Percentiles rank a stretch among this genome's conserved stretches.
Conservation (phyloP, 2,329 filamentous ascomycete species). For the Aspergillus nomiae region DNA sequence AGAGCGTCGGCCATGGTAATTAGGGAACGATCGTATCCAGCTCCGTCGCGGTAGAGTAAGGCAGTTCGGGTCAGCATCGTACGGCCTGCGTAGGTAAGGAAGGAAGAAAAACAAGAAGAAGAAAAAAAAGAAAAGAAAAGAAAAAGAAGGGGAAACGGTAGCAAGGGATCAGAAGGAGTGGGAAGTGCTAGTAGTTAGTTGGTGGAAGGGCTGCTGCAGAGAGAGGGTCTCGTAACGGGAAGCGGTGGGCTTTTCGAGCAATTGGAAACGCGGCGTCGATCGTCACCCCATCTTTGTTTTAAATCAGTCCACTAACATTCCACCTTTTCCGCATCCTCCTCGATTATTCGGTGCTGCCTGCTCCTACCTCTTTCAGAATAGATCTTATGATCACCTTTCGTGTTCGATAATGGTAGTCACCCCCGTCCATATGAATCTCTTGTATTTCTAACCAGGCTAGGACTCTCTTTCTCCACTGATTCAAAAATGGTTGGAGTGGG, state of each 20-base stretch:
- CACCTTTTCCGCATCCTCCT: not conserved
- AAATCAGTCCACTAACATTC: constrained; percentile 10
- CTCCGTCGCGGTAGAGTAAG: not conserved
- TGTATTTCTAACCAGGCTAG: constrained; percentile 20
- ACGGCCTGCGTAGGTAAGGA: not conserved
- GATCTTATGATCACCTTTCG: not conserved
- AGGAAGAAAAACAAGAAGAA: not conserved
- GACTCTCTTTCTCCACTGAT: constrained; percentile 45
- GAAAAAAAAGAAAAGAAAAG: not conserved
- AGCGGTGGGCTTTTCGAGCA: not conserved
- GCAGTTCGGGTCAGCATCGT: not conserved
- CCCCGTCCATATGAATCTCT: not conserved
- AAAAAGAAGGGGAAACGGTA: not conserved
- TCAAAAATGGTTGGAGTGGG: constrained; percentile 60
- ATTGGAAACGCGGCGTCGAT: not conserved
- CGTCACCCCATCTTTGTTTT: not conserved
- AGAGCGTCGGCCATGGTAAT: constrained; percentile 10
- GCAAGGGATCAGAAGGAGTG: not conserved
- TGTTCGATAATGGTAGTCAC: not conserved
- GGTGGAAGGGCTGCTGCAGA: not conserved
- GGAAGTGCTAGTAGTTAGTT: not conserved
- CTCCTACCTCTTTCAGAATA: not conserved
- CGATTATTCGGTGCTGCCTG: not conserved
- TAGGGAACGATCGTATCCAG: constrained; percentile 3
- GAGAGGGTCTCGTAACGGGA: not conserved